Conservation (phyloP, 2,329 filamentous ascomycete genomes). For the Claviceps digitariae region DNA sequence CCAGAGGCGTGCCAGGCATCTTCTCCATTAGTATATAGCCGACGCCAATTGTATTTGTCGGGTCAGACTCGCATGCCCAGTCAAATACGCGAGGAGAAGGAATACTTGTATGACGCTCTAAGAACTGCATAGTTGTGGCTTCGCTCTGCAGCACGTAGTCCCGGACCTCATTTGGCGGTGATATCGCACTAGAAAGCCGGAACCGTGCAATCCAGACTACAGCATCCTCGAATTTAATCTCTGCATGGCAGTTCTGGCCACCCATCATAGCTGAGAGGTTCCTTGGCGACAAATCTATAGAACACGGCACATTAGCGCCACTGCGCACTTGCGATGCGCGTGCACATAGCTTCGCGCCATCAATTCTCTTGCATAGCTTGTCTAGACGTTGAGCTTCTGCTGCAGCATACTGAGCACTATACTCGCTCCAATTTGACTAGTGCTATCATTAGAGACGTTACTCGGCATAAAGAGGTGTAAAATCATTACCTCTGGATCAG, state of each 20-base stretch:
- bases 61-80: conserved; percentile 17
- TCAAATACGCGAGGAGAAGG: conserved; percentile 22
- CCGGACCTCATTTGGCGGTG: background rate
- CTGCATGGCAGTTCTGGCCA: conserved; percentile 15
- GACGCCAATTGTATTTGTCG: conserved; percentile 19
- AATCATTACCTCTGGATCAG: background rate
- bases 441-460: too few relatives aligned
- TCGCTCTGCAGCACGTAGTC: conserved; percentile 11
- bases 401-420: background rate
- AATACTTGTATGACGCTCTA: conserved; percentile 13
- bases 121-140: conserved; percentile 13
- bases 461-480: too few relatives aligned
- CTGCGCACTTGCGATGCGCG: background rate
- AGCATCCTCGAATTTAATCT: conserved; percentile 15
- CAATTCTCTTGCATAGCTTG: background rate
- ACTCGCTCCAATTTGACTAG: background rate
- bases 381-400: background rate
- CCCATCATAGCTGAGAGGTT: conserved; percentile 14
- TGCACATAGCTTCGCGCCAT: background rate
- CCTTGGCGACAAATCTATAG: conserved; percentile 10
- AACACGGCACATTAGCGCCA: conserved; percentile 6
- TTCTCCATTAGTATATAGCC: conserved; percentile 30
- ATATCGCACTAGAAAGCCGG: background rate
- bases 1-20: conserved; percentile 19
- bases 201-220: conserved; percentile 3